Conservation (phyloP, 2,329 filamentous ascomycete genomes). For the Fusarium protoensiforme region DNA sequence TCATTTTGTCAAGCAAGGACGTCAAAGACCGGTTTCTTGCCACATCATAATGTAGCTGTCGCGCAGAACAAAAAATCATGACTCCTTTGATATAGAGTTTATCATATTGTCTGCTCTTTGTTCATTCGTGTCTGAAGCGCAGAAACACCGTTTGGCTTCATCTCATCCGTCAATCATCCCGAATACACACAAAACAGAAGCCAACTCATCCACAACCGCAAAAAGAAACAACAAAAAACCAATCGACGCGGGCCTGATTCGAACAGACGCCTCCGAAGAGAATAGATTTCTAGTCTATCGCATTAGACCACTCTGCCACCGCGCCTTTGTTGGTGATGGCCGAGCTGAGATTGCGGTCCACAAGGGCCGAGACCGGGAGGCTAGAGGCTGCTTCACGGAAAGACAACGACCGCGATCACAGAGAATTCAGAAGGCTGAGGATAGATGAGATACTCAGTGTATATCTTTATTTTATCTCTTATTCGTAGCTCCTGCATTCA, state of each 20-base stretch:
- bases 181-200: neutral
- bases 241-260: neutral
- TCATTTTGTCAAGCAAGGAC: conserved; percentile 18
- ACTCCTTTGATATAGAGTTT: neutral
- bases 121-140: neutral
- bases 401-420: neutral
- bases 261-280: conserved; percentile 1
- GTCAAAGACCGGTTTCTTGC: neutral
- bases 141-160: neutral
- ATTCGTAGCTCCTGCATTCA: neutral
- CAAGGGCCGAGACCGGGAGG: neutral
- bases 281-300: conserved; percentile 7
- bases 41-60: neutral
- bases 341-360: neutral
- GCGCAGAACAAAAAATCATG: neutral
- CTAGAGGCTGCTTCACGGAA: neutral
- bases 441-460: neutral
- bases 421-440: neutral
- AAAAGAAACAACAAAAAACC: neutral
- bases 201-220: neutral
- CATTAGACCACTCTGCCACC: conserved; percentile 5
- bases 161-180: neutral
- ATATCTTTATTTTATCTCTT: neutral
- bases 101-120: neutral
- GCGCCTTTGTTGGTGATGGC: neutral